Evolutionary conservation across 352 stramenopile genomes (phyloP), one percentile per base, ranked within the genome.

Genomic region (Globisporangium cederbergense): DNA sequence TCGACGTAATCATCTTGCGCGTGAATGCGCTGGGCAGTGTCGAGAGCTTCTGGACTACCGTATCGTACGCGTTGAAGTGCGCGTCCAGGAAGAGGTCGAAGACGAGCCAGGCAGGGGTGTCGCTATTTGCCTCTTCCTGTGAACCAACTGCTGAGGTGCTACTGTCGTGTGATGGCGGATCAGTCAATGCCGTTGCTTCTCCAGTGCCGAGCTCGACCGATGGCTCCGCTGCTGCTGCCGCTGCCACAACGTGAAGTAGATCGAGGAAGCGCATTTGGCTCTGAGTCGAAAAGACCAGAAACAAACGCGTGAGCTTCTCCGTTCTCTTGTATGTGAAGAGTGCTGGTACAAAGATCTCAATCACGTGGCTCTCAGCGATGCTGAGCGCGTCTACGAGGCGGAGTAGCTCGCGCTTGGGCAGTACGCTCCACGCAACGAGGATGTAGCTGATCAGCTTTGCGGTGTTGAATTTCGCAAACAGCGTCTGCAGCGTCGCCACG

Each of bases 381-480:
- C 70, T 70, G 0, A 91, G 60, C 2, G 77, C 66, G 18, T 87
- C 79, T 3, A 91, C 46, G 6, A 91, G 68, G 4, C 72, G 69
- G 7, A 87, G 56, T 34, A 88, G 60, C 13, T 85, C 79, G 5
- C 67, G 75, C 54, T 78, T 82, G 10, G 76, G 70, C 30, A 89
- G 65, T 4, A 75, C 56, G 9, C 60, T 61, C 28, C 83, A 58
- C 2, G 71, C 73, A 8, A 67, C 71, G 7, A 79, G 62, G n/a
- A 89, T 50, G 1, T 69, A 64, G 5, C 56, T 58, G 32, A 91
- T 75, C 52, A 81, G 69, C 28, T 59, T 64, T 16, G 78, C 70
- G n/a, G 54, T 75, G 34, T 83, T 81, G 60, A 91, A 87, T 55
- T 86, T 89, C 1, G 64, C 43, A 16, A 86, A 76, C 0, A 89